Evolutionary conservation across 31 red algal genomes (phyloP), one percentile per base, ranked within the genome.

Genomic region (Pterothamnion heteromorphum): DNA sequence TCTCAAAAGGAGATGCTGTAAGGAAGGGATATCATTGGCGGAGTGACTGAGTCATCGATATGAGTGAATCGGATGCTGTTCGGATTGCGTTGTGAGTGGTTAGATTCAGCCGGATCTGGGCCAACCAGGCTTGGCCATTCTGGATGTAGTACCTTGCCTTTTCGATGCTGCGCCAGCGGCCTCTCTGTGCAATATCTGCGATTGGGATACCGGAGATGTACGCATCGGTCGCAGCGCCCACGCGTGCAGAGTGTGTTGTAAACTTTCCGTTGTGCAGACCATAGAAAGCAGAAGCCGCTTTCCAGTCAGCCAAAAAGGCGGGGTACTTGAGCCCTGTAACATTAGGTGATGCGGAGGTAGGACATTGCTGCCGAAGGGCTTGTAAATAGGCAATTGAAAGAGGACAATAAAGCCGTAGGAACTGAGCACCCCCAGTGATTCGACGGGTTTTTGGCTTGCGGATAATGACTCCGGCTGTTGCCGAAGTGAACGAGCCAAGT

Each of bases 261-360:
- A 91, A 90, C 1, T 76, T 76, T 90, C 0, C 51, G 9, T 78
- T 74, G 20, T 28, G 39, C 3, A 91, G 33, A n/a, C 78, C 78
- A 14, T 90, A 90, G 32, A 36, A 31, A 9, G 0, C 78, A 35
- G 88, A 26, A 22, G 78, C 78, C 0, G 44, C 0, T 57, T 74
- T 44, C 18, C 34, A 0, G 4, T 74, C 51, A 36, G 74, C 36
- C 20, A 74, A 35, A 0, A 36, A 78, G 41, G 44, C 20, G 24
- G 18, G 23, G 51, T 78, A 90, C 14, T 14, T 35, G 1, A 90
- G 18, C 2, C 36, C 23, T 2, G 21, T 20, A 9, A 71, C 88
- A 76, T 76, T 35, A 21, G 30, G 23, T 28, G 27, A 20, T 14
- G 0, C 88, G 0, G 21, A 0, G 0, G 57, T 37, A 27, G 58